Conservation (phyloP, 441 rosid species). For the Populus trichocarpa region DNA sequence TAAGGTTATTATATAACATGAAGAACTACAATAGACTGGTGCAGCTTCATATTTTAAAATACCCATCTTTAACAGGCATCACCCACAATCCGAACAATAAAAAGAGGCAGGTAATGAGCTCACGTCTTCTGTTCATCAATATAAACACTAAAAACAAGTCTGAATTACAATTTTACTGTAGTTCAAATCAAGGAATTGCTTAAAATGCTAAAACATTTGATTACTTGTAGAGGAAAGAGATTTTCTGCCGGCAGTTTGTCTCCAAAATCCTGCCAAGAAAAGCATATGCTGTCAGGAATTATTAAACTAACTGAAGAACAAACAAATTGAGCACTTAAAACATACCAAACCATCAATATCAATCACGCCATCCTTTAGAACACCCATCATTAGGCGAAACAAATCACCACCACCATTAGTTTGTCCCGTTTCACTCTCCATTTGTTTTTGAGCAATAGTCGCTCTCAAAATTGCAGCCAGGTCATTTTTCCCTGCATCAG, state of each 20-base stretch:
- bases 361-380: conserved; percentile 87
- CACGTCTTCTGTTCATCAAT: not conserved
- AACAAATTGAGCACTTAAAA: conserved; percentile 5
- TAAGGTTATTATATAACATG: not conserved
- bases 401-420: conserved; percentile 83
- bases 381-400: conserved; percentile 85
- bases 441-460: conserved; percentile 91
- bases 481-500: conserved; percentile 82
- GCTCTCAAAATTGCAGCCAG: conserved; percentile 86
- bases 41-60: not conserved
- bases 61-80: not conserved
- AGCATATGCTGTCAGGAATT: conserved; percentile 12
- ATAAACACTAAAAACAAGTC: not conserved
- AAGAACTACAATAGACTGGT: not conserved
- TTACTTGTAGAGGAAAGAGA: conserved; percentile 92
- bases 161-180: not conserved
- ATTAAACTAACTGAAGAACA: not conserved
- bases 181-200: not conserved
- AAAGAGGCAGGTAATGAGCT: not conserved
- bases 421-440: conserved; percentile 77
- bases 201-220: not conserved
- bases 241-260: conserved; percentile 80
- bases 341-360: conserved; percentile 96
- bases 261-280: conserved; percentile 68
- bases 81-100: not conserved